Percentiles rank a stretch among this genome's conserved stretches.
phyloP scores from a whole-genome alignment of 2,329 filamentous ascomycete species.

The Penicillium sp. region DNA sequence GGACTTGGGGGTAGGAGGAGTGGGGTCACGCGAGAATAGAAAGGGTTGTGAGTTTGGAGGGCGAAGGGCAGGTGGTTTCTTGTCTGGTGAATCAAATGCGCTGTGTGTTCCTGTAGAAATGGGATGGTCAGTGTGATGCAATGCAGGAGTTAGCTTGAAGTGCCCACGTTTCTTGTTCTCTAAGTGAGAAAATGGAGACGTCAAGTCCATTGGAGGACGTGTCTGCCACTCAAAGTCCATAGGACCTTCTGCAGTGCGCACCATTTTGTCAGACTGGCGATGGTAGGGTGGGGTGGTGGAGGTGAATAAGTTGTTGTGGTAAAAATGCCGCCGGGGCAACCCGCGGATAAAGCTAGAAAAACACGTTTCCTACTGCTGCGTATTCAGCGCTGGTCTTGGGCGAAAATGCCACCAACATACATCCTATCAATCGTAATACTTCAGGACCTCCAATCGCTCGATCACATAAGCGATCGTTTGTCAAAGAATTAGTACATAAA shows the following conservation, averaged over 20 bases:
- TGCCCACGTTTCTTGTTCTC: conserved; percentile 47
- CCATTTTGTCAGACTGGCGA: conserved; percentile 31
- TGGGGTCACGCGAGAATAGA: conserved; percentile 44
- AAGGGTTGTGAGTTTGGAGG: conserved; percentile 52
- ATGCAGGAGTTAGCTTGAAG: not conserved
- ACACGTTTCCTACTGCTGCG: not conserved
- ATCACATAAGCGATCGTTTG: too few relatives aligned
- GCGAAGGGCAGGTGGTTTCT: conserved; percentile 49
- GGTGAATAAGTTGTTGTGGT: conserved; percentile 24
- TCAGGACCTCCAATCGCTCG: too few relatives aligned
- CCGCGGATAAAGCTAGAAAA: not conserved
- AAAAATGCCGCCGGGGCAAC: conserved; percentile 19
- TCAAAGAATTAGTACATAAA: too few relatives aligned
- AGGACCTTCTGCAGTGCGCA: conserved; percentile 45
- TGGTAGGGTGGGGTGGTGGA: conserved; percentile 13
- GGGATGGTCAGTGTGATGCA: not conserved
- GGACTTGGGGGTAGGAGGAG: conserved; percentile 32
- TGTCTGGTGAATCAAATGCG: conserved; percentile 50
- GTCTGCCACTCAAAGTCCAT: conserved; percentile 55
- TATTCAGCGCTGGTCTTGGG: too few relatives aligned
- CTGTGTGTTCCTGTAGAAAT: conserved; percentile 37
- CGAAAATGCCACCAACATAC: too few relatives aligned
- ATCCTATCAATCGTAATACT: too few relatives aligned
- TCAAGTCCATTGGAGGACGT: conserved; percentile 44
- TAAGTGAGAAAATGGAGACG: conserved; percentile 51